Conservation (phyloP, 2,329 filamentous ascomycete species). For the Incumbomyces lentus region DNA sequence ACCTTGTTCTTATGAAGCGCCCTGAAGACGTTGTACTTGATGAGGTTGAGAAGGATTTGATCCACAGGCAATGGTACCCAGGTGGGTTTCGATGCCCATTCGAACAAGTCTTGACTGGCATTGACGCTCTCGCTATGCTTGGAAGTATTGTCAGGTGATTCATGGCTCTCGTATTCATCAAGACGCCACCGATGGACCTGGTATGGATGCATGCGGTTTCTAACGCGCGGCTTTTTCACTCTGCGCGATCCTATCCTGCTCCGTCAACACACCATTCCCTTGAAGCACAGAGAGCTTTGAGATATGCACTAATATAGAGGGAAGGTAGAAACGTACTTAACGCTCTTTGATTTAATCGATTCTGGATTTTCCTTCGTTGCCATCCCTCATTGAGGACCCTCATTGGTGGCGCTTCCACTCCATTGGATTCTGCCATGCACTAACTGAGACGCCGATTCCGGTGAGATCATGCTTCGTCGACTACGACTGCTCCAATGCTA, state of each 20-base stretch:
- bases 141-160: background rate
- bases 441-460: too few relatives aligned
- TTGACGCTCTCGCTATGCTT: background rate
- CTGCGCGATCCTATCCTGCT: too few relatives aligned
- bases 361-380: constrained; percentile 31
- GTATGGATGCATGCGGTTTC: constrained; percentile 18
- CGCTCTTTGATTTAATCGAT: constrained; percentile 36
- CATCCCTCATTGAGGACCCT: too few relatives aligned
- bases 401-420: too few relatives aligned
- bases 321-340: constrained; percentile 29
- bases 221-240: constrained; percentile 22
- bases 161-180: background rate
- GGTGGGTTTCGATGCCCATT: background rate
- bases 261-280: too few relatives aligned
- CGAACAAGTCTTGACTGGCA: background rate
- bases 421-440: too few relatives aligned
- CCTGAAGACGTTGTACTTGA: constrained; percentile 6
- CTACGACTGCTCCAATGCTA: too few relatives aligned
- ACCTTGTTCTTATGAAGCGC: background rate
- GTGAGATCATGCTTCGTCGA: too few relatives aligned
- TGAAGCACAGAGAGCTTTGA: too few relatives aligned
- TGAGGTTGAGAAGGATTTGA: constrained; percentile 7
- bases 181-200: background rate
- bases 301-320: constrained; percentile 14
- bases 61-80: constrained; percentile 30